A percentile compares a stretch with the other conserved stretches of the same genome.
Evolutionary conservation across 1,284 basidiomycete species (phyloP).

Genomic region (Rhodotorula sp.): DNA sequence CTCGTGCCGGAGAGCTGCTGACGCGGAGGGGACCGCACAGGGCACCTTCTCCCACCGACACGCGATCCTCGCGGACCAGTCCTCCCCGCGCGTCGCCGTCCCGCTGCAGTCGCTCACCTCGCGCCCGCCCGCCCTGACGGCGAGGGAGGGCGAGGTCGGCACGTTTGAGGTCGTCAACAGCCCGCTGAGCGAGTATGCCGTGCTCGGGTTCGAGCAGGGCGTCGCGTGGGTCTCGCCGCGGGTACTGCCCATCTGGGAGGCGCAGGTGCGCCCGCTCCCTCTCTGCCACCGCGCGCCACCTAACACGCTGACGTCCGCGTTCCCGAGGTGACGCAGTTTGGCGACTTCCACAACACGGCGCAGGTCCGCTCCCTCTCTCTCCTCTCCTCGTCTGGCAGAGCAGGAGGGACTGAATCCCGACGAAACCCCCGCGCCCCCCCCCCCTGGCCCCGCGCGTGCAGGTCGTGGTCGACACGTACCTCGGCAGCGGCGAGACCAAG

Average conservation of each 20-base stretch:
- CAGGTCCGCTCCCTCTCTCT: conserved; percentile 51
- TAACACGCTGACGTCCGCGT: not conserved
- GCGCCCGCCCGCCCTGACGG: not conserved
- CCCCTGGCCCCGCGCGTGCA: too few relatives aligned
- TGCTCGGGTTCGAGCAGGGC: conserved; percentile 75
- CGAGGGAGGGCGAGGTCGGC: conserved; percentile 44
- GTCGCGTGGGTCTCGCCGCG: conserved; percentile 80
- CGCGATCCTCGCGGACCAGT: conserved; percentile 86
- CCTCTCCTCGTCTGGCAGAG: too few relatives aligned
- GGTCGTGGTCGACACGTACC: conserved; percentile 83
- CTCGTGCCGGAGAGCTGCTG: not conserved
- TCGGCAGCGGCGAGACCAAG: conserved; percentile 69
- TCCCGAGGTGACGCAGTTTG: not conserved
- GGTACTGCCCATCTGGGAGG: conserved; percentile 84
- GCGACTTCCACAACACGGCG: conserved; percentile 84
- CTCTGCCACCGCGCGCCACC: not conserved
- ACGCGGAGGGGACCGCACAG: conserved; percentile 3
- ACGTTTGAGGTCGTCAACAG: conserved; percentile 51
- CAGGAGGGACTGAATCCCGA: too few relatives aligned
- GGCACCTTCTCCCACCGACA: conserved; percentile 90
- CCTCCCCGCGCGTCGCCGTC: conserved; percentile 26
- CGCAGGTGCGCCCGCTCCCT: conserved; percentile 59
- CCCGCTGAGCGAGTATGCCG: conserved; percentile 43
- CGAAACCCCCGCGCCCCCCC: too few relatives aligned
- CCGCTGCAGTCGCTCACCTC: conserved; percentile 32